Evolutionary conservation across 108 stramenopile genomes (phyloP), one percentile per base, ranked within the genome.

Genomic region (Cyclostephanos invisitatus): DNA sequence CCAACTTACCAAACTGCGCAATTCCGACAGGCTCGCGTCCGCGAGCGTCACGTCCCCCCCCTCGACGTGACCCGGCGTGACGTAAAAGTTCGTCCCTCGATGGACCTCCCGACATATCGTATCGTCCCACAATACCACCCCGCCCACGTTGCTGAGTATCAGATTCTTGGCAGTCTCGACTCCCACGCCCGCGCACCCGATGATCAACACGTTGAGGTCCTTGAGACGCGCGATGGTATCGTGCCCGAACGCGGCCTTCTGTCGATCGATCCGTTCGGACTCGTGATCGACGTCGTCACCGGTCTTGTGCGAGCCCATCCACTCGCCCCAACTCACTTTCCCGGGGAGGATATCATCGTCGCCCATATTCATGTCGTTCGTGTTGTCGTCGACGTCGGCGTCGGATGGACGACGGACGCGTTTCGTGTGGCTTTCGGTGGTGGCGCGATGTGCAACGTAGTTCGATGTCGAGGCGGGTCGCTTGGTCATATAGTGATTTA

Each of bases 121-220:
- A 21, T 48, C 32, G 60, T 83, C 83, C 42, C 66, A 80, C 10
- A 83, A 17, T 28, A 68, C 44, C 64, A 83, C 83, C 7, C 83
- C 70, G 0, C 83, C 83, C 0, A 83, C 83, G 49, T 83, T 83
- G 42, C 69, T 71, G 60, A 90, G 74, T 21, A 84, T 84, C 50
- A 90, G 49, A 62, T 90, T 90, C 66, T 90, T 90, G 44, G 87
- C 87, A 27, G 75, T 72, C 50, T 90, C 83, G 9, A 81, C 90
- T 12, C 92, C 94, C 7, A 91, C 83, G 5, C 94, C 94, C 20
- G 74, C 69, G 27, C 82, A 46, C 12, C 94, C 91, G 17, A 85
- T 83, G 24, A 93, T 76, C 22, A 91, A 78, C 2, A 96, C 91
- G 25, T 86, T 74, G 42, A 89, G 77, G 28, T 83, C 77, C 54